Conservation (phyloP, 2,329 filamentous ascomycete genomes). For the Aspergillus vadensis region DNA sequence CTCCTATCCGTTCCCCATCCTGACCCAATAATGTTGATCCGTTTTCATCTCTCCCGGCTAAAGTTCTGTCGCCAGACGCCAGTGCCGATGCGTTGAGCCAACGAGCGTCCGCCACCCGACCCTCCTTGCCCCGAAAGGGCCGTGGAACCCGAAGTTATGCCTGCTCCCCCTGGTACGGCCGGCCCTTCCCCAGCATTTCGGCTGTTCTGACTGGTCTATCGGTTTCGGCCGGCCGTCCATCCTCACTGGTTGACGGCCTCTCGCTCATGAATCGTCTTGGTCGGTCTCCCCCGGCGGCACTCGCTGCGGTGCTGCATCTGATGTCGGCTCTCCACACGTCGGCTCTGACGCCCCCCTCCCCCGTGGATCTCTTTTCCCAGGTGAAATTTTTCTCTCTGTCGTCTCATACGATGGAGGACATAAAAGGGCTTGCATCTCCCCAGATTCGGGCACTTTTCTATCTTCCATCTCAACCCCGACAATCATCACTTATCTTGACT, state of each 20-base stretch:
- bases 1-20: background rate
- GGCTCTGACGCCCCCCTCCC: constrained; percentile 10
- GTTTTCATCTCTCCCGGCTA: constrained; percentile 8
- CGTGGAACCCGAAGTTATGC: constrained; percentile 20
- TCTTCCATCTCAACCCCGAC: background rate
- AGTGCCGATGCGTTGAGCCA: constrained; percentile 10
- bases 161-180: constrained; percentile 8
- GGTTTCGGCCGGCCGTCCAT: constrained; percentile 26
- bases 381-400: constrained; percentile 6
- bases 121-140: constrained; percentile 7
- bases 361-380: constrained; percentile 9
- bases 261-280: constrained; percentile 1
- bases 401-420: background rate
- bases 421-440: constrained; percentile 10
- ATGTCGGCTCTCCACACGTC: constrained; percentile 19
- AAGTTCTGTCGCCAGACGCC: constrained; percentile 5
- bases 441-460: background rate
- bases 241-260: background rate
- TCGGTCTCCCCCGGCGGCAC: background rate
- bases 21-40: constrained; percentile 13
- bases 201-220: constrained; percentile 17
- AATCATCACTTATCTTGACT: background rate
- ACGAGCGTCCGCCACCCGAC: constrained; percentile 10
- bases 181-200: constrained; percentile 14
- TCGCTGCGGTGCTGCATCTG: background rate